Evolutionary conservation across 306 rosid species (phyloP).

Genomic region (Fragaria nilgerrensis): DNA sequence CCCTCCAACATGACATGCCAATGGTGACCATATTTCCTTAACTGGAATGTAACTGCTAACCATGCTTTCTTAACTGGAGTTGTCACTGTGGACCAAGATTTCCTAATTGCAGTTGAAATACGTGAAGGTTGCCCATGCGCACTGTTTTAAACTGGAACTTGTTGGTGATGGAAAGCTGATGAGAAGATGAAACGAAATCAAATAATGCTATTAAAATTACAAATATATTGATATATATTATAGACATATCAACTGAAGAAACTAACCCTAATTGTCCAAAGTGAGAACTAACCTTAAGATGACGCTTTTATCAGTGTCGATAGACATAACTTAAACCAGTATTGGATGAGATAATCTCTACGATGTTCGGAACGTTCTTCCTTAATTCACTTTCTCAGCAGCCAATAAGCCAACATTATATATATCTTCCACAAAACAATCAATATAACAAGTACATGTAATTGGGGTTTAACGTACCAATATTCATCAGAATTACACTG

Average conservation of each 20-base stretch:
- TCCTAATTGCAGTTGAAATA: neutral
- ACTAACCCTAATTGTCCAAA: neutral
- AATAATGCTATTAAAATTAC: neutral
- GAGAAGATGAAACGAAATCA: neutral
- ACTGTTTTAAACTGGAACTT: neutral
- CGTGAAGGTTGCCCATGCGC: neutral
- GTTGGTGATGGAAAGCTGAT: neutral
- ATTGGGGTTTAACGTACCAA: too few species aligned
- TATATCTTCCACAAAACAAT: neutral
- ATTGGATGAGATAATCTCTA: neutral
- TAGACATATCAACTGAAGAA: neutral
- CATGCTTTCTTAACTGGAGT: neutral
- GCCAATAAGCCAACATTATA: neutral
- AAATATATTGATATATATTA: too few species aligned
- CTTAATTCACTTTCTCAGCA: neutral
- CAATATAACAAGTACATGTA: neutral
- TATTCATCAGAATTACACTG: too few species aligned
- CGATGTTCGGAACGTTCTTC: neutral
- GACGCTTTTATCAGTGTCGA: neutral
- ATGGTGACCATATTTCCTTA: conserved; percentile 1
- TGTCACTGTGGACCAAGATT: neutral
- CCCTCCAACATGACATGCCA: conserved; percentile 5
- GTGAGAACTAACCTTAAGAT: neutral
- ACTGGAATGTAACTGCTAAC: neutral
- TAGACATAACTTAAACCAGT: neutral